Percentiles rank a stretch among this genome's conserved stretches.
phyloP scores from a whole-genome alignment of 495 filamentous ascomycete genomes.

The Durotheca rogersii region DNA sequence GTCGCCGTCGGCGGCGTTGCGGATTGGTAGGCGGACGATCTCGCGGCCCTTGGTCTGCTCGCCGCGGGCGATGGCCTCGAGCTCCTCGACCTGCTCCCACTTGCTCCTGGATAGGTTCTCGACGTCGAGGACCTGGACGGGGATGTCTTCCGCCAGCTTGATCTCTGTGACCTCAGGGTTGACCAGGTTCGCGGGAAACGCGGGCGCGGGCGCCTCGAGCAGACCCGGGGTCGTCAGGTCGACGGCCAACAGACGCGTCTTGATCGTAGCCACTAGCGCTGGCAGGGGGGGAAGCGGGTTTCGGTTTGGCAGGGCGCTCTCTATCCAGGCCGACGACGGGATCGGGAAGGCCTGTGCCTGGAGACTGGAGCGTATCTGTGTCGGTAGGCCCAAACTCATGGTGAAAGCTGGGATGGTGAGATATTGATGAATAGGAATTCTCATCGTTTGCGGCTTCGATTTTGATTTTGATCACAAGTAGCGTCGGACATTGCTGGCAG shows the following conservation, averaged over 20 bases:
- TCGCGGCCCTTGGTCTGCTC: constrained; percentile 81
- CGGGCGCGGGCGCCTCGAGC: constrained; percentile 46
- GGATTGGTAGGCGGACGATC: constrained; percentile 69
- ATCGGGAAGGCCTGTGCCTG: constrained; percentile 37
- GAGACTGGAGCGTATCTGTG: constrained; percentile 42
- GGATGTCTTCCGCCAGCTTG: constrained; percentile 57
- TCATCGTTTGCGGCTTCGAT: too few species aligned
- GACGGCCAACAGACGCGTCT: constrained; percentile 74
- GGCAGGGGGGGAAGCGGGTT: constrained; percentile 61
- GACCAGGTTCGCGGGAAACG: constrained; percentile 60
- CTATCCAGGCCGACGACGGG: constrained; percentile 45
- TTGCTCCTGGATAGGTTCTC: constrained; percentile 75
- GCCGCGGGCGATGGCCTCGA: constrained; percentile 80
- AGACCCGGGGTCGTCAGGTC: constrained; percentile 68
- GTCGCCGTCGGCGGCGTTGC: constrained; percentile 31
- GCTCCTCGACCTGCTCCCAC: constrained; percentile 81
- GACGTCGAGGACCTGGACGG: constrained; percentile 80
- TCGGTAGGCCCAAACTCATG: constrained; percentile 32
- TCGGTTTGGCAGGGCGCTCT: constrained; percentile 37
- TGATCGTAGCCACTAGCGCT: constrained; percentile 73
- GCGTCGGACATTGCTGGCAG: too few species aligned
- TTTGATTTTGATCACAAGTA: too few species aligned
- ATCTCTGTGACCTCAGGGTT: constrained; percentile 53
- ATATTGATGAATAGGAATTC: not conserved
- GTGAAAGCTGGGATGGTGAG: constrained; percentile 3